phyloP scores from a whole-genome alignment of 2,329 filamentous ascomycete genomes.

The Bipolaris victoriae region DNA sequence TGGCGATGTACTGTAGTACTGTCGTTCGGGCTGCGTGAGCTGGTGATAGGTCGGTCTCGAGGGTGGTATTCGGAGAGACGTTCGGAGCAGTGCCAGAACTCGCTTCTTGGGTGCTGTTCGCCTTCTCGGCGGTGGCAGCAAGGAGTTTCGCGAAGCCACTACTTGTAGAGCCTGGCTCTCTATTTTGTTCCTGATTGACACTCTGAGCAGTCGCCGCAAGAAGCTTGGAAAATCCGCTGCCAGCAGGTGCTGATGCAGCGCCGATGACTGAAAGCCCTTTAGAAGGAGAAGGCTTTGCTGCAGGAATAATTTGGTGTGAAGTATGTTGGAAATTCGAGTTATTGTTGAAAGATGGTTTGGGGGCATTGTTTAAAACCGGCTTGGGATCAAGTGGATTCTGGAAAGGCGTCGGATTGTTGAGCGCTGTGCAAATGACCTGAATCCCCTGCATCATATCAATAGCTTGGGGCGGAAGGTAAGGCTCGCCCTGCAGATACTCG shows the following conservation, averaged over 20 bases:
- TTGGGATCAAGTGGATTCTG: constrained; percentile 5
- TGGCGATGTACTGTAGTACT: constrained; percentile 2
- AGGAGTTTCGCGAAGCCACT: background rate
- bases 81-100: background rate
- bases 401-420: constrained; percentile 10
- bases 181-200: background rate
- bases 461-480: background rate
- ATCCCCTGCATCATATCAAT: constrained; percentile 4
- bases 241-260: background rate
- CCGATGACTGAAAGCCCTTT: background rate
- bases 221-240: background rate
- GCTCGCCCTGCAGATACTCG: background rate
- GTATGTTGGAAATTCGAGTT: background rate
- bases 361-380: background rate
- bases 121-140: background rate
- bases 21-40: background rate
- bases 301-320: background rate
- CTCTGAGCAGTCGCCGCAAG: background rate
- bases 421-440: background rate
- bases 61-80: background rate
- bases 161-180: background rate
- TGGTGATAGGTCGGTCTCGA: background rate
- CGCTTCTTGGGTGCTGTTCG: background rate
- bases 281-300: background rate
- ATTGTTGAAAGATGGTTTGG: background rate